Evolutionary conservation across 345 rosid genomes (phyloP), one percentile per base, ranked within the genome.

Genomic region (Alliaria petiolata): DNA sequence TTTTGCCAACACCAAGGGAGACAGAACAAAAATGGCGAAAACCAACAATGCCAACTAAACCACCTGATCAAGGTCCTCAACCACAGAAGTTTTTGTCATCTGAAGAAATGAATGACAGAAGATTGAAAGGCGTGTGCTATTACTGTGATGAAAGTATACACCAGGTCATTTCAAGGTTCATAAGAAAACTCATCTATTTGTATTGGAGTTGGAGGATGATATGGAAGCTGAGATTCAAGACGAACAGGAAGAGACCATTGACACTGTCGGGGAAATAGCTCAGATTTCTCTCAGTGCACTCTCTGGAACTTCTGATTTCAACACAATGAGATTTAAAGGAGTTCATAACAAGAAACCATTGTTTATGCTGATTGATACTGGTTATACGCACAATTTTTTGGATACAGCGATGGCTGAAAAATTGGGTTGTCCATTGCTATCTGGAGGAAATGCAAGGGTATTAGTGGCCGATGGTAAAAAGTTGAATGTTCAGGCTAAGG

Each of bases 371-470:
- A 25, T 50, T 11, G 55, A 50, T 1, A 1, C 54, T 0, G n/a
- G 54, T 0, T 49, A 15, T 0, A 52, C 38, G 0, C 38, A 53
- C 0, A 53, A 53, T 1, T 53, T 30, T 17, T 14, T 53, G 9
- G 58, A 53, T 8, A 2, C 1, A 3, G 0, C 13, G 0, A 1
- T 53, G 0, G 58, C 38, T 0, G 58, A 2, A 13, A 20, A 49
- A 3, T 12, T 49, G 54, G 54, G 54, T 2, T 49, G 54, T 20
- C 3, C 1, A 0, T 0, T 49, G 7, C 3, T 3, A 1, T 2
- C n/a, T 0, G 15, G 6, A 0, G 54, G 31, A 0, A 49, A 2
- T 3, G 2, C 31, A 0, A 3, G 7, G 0, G 54, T 22, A 0
- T 2, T 1, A 0, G 31, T 49, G 0, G 31, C 54, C 0, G 54